Base-by-base conservation (phyloP, 352 stramenopile genomes). In the Achlya hypogyna region DNA sequence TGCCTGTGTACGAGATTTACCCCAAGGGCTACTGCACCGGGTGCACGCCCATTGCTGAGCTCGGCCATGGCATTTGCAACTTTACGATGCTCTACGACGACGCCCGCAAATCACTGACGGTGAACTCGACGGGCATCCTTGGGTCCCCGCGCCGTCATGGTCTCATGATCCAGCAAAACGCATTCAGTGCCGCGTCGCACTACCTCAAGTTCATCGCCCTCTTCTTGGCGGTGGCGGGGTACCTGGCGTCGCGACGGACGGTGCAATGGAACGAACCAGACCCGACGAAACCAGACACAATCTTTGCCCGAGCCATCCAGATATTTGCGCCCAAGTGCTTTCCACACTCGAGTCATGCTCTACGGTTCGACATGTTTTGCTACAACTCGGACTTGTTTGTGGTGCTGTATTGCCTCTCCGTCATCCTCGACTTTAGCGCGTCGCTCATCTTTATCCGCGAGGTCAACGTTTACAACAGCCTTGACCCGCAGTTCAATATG, bases 321-420 rank as follows among this genome's bases (percentile, higher is more conserved):
- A 25, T 47, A 2, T 18, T 67, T 5, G 0, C 42, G 3, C 60
- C 60, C 2, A 28, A 25, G 10, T 27, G 25, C 18, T 58, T 58
- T 52, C 60, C 38, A 4, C 32, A 67, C 18, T 31, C 23, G n/a
- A 58, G 60, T 22, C 27, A 42, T 18, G 60, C 43, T n/a, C 49
- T 67, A 25, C 38, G 42, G 14, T 58, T 67, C 31, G 27, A 25
- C 34, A 31, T 58, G 38, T 32, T 67, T 32, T 67, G 60, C 31
- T 58, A 58, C 60, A 67, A 67, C 38, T 58, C 38, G 28, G 60
- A 67, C 42, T 40, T 59, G 18, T 67, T 67, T 67, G 60, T 67
- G 27, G n/a, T 58, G 47, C 34, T 67, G 8, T 67, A 51, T 34
- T 45, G 28, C 27, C 20, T 67, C 27, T 32, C 43, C 3, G 42